Conservation (phyloP, 2,329 filamentous ascomycete species). For the Sporothrix protearum region DNA sequence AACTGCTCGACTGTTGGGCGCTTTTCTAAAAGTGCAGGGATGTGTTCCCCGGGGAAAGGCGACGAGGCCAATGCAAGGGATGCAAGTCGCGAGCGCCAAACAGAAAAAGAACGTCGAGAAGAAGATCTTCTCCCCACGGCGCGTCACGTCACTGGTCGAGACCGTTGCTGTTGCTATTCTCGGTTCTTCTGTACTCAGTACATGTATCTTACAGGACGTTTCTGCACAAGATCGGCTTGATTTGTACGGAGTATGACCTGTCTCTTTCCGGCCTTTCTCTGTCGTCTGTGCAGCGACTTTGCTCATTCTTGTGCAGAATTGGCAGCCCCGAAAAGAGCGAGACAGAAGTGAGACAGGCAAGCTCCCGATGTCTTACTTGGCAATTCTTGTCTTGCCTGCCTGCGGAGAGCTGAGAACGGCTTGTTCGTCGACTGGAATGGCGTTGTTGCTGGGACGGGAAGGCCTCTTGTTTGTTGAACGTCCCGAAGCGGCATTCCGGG, state of each 20-base stretch:
- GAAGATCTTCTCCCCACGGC: neutral
- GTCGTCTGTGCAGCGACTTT: neutral
- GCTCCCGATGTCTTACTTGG: neutral
- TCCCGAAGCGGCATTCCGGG: neutral
- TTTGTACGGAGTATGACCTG: neutral
- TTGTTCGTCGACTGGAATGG: conserved; percentile 1
- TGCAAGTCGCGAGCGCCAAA: neutral
- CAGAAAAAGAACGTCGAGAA: neutral
- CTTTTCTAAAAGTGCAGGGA: too few relatives aligned
- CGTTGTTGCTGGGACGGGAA: neutral
- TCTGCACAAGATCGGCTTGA: conserved; percentile 5
- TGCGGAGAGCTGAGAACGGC: neutral
- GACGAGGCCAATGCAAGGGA: conserved; percentile 7
- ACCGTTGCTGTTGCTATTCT: neutral
- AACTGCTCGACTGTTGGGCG: neutral
- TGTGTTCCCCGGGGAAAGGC: neutral
- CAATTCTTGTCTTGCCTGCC: neutral
- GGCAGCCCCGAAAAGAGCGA: neutral
- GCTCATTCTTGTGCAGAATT: neutral
- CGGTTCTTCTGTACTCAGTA: neutral
- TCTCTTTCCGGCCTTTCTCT: neutral
- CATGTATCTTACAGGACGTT: neutral
- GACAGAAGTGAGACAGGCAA: neutral
- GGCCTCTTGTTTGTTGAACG: neutral
- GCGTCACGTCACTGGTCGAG: neutral